Conservation (phyloP, 2,329 filamentous ascomycete genomes). For the Xylariomycetidae sp. region DNA sequence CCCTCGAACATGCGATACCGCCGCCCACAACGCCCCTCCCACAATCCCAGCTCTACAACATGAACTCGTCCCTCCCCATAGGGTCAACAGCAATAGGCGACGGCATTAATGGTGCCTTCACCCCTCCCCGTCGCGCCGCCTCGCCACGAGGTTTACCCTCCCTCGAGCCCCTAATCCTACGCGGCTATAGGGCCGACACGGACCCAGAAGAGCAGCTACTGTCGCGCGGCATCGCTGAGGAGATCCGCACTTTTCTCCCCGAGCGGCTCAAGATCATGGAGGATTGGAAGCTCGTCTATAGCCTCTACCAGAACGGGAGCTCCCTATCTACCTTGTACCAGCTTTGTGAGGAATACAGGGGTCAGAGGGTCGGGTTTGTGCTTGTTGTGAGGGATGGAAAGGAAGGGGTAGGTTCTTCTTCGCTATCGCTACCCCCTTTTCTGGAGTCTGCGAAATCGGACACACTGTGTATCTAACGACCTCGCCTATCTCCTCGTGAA, state of each 20-base stretch:
- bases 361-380: constrained; percentile 78
- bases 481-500: too few relatives aligned
- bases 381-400: constrained; percentile 77
- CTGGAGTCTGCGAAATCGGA: too few relatives aligned
- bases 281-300: constrained; percentile 82
- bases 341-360: constrained; percentile 63
- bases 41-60: constrained; percentile 18
- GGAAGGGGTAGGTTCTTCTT: constrained; percentile 58
- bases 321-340: constrained; percentile 83
- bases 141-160: constrained; percentile 86
- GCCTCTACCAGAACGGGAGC: constrained; percentile 85
- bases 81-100: constrained; percentile 26
- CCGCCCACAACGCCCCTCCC: constrained; percentile 13
- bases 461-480: too few relatives aligned
- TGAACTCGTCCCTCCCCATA: constrained; percentile 15
- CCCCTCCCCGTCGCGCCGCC: constrained; percentile 52
- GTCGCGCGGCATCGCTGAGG: constrained; percentile 73
- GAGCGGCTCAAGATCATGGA: constrained; percentile 83
- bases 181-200: constrained; percentile 60
- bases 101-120: constrained; percentile 56
- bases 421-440: not conserved
- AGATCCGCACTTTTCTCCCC: constrained; percentile 85
- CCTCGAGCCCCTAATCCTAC: constrained; percentile 72
- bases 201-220: constrained; percentile 60
- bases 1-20: constrained; percentile 36